These are phyloP conservation scores for Tulasnella calospora DNA, from an alignment of 768 basidiomycete species.

Conservation along the genomic window DNA sequence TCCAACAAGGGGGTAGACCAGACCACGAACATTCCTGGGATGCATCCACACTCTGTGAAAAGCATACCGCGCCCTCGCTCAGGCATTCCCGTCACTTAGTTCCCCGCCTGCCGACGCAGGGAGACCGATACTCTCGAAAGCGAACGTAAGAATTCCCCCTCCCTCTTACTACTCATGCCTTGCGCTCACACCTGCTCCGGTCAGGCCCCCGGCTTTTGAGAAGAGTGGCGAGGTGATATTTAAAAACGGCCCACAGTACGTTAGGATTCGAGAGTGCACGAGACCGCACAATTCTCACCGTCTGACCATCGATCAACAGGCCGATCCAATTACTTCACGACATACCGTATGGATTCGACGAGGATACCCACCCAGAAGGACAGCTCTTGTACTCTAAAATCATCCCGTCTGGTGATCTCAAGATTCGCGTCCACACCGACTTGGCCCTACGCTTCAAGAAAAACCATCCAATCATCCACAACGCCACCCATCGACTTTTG, in stretches of 20 bases:
- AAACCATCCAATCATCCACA: neutral
- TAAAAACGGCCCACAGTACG: neutral
- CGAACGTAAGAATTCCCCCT: neutral
- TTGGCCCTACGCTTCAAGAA: neutral
- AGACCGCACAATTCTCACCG: neutral
- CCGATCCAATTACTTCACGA: neutral
- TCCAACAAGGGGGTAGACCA: neutral
- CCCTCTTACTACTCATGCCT: neutral
- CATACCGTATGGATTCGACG: neutral
- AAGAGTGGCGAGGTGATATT: neutral
- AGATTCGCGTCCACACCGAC: slow-evolving; percentile 1
- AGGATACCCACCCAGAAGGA: neutral
- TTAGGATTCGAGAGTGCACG: neutral
- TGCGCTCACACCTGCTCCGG: neutral
- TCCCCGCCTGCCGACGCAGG: neutral
- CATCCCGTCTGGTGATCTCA: neutral
- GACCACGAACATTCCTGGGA: neutral
- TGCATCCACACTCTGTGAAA: neutral
- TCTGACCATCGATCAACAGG: neutral
- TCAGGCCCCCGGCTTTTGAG: neutral
- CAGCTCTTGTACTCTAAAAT: neutral
- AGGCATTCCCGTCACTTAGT: neutral
- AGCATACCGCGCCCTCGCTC: neutral
- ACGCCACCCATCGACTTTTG: neutral
- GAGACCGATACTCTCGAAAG: neutral